Percentiles rank a stretch among this genome's conserved stretches.
Evolutionary conservation across 495 filamentous ascomycete genomes (phyloP).

Genomic region (Penicillium subrubescens): DNA sequence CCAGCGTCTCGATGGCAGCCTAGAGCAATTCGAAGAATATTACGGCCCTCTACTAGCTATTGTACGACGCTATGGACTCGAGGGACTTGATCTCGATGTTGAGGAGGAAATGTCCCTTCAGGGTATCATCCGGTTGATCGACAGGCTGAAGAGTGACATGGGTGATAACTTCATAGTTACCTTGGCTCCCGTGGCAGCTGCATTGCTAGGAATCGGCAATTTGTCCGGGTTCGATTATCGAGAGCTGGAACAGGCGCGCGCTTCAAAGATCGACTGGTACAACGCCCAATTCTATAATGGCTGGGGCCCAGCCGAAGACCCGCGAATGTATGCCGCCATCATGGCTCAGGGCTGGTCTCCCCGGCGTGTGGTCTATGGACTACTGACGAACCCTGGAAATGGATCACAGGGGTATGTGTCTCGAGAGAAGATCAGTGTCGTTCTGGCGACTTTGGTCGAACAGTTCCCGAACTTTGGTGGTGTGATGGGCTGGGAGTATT

Average conservation of each 20-base stretch:
- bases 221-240: constrained; percentile 77
- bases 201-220: constrained; percentile 60
- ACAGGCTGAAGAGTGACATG: constrained; percentile 70
- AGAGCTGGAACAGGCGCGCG: constrained; percentile 63
- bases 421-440: constrained; percentile 45
- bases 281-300: constrained; percentile 86
- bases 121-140: constrained; percentile 72
- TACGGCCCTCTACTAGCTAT: constrained; percentile 65
- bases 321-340: constrained; percentile 64
- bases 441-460: constrained; percentile 48
- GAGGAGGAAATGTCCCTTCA: constrained; percentile 73
- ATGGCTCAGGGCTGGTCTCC: constrained; percentile 65
- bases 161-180: constrained; percentile 73
- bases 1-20: constrained; percentile 59
- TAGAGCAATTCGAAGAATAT: constrained; percentile 62
- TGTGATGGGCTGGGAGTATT: constrained; percentile 89
- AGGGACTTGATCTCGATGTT: constrained; percentile 83
- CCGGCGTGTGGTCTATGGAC: constrained; percentile 67
- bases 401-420: constrained; percentile 61
- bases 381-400: constrained; percentile 70
- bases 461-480: constrained; percentile 71
- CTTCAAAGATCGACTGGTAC: constrained; percentile 72
- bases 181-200: constrained; percentile 76
- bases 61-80: constrained; percentile 57
- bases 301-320: constrained; percentile 65